Evolutionary conservation across 2,329 filamentous ascomycete species (phyloP), one percentile per base, ranked within the genome.

Genomic region (Leptographium lundbergii): DNA sequence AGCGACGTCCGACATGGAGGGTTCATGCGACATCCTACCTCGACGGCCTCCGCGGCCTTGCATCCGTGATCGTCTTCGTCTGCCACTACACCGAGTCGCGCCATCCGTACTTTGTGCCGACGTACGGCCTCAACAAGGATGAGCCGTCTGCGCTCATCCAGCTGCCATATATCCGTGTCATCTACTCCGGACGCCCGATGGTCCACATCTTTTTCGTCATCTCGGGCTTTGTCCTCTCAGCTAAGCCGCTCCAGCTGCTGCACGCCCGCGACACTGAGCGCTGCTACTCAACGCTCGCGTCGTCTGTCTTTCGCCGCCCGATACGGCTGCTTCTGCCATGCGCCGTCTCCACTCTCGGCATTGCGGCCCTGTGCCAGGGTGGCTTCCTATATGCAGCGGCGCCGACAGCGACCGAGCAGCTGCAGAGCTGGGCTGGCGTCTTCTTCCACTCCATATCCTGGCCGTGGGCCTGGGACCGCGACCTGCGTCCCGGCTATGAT

Each of bases 191-290:
- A 22, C 70, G 73, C 22, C 74, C 75, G 10, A 76, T 77, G 74
- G 77, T 79, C 3, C 73, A 77, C 64, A 72, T 79, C 54, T 79
- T 79, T 66, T 79, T 79, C 66, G 72, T 79, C 63, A 75, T 79
- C 42, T 78, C 76, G 1, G 77, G 77, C 45, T 77, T 75, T 61
- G 76, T 73, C 3, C 69, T 79, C 25, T 72, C 75, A 9, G 71
- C 72, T 63, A 75, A 75, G 62, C 73, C 76, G 2, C 65, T 79
- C 29, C 69, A 71, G 57, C 68, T 71, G 36, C 70, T 76, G 9
- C 74, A 73, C 58, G 64, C 69, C 11, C 69, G 72, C 47, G 68
- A 75, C 59, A 67, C 69, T 57, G 68, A 69, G 19, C 67, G 68
- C 10, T 71, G 73, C 57, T 70, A 70, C 58, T 66, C 68, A 4